Percentiles rank a stretch among this genome's conserved stretches.
These are phyloP conservation scores for Prunus mongolica DNA, from an alignment of 306 rosid species.

Conservation along the genomic window DNA sequence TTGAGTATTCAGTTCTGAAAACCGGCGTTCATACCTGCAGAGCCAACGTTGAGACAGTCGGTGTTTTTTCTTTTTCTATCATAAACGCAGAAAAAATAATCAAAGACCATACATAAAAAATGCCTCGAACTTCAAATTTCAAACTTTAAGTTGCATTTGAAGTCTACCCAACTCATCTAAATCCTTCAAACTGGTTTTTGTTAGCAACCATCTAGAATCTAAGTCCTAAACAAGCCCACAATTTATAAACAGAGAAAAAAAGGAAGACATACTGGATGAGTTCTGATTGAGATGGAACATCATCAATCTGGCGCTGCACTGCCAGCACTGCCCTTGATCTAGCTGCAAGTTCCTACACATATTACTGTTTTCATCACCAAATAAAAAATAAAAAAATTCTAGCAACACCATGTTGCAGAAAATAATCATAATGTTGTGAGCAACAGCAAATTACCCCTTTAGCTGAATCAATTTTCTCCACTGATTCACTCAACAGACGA, in stretches of 20 bases:
- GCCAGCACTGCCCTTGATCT: constrained; percentile 52
- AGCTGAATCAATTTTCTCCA: constrained; percentile 45
- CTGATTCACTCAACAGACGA: constrained; percentile 39
- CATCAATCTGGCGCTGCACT: constrained; percentile 58
- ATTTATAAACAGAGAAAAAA: neutral
- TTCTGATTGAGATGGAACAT: constrained; percentile 77
- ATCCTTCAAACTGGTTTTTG: neutral
- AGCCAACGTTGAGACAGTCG: constrained; percentile 23
- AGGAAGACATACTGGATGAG: constrained; percentile 61
- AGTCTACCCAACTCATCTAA: neutral
- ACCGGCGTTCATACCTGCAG: constrained; percentile 66
- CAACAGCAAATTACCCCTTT: constrained; percentile 53
- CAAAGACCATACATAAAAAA: neutral
- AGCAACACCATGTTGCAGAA: neutral
- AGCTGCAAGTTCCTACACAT: constrained; percentile 62
- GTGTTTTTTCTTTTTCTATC: neutral
- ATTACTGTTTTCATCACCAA: neutral
- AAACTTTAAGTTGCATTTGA: neutral
- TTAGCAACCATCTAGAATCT: neutral
- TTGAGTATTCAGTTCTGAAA: constrained; percentile 69
- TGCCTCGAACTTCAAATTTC: neutral
- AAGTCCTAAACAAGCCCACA: neutral
- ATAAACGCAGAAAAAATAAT: neutral
- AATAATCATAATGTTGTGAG: neutral
- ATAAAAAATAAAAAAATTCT: neutral